These are phyloP conservation scores for Inonotus hispidus DNA, from an alignment of 1,284 basidiomycete species.

Conservation along the genomic window DNA sequence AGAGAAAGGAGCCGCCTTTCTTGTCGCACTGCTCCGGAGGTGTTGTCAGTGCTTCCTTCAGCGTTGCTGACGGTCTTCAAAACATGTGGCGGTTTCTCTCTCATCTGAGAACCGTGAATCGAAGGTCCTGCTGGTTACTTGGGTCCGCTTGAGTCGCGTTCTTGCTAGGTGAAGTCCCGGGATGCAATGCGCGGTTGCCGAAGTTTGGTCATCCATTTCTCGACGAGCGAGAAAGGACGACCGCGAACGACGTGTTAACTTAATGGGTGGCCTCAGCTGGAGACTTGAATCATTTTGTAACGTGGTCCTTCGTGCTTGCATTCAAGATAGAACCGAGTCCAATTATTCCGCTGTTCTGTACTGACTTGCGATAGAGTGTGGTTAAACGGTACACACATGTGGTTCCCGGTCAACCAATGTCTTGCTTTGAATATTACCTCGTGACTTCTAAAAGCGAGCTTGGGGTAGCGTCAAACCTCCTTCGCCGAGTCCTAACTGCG, in stretches of 20 bases:
- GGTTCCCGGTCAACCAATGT: slow-evolving; percentile 56
- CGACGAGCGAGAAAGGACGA: slow-evolving; percentile 53
- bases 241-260: slow-evolving; percentile 44
- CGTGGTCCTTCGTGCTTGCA: slow-evolving; percentile 65
- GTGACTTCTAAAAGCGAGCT: slow-evolving; percentile 31
- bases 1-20: slow-evolving; percentile 54
- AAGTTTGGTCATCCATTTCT: slow-evolving; percentile 71
- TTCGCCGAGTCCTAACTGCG: slow-evolving; percentile 71
- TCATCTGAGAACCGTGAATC: slow-evolving; percentile 27
- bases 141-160: slow-evolving; percentile 43
- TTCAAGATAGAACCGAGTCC: slow-evolving; percentile 54
- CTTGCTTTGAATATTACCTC: slow-evolving; percentile 53
- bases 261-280: slow-evolving; percentile 36
- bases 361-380: slow-evolving; percentile 47
- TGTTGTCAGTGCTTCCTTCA: slow-evolving; percentile 58
- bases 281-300: slow-evolving; percentile 39
- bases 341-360: slow-evolving; percentile 16
- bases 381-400: slow-evolving; percentile 74
- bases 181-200: slow-evolving; percentile 65
- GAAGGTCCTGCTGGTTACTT: slow-evolving; percentile 53
- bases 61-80: slow-evolving; percentile 64
- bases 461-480: slow-evolving; percentile 44
- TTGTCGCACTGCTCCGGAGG: slow-evolving; percentile 49
- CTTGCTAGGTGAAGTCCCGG: slow-evolving; percentile 58
- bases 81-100: slow-evolving; percentile 60